Evolutionary conservation across 306 rosid genomes (phyloP).

Genomic region (Argentina anserina): DNA sequence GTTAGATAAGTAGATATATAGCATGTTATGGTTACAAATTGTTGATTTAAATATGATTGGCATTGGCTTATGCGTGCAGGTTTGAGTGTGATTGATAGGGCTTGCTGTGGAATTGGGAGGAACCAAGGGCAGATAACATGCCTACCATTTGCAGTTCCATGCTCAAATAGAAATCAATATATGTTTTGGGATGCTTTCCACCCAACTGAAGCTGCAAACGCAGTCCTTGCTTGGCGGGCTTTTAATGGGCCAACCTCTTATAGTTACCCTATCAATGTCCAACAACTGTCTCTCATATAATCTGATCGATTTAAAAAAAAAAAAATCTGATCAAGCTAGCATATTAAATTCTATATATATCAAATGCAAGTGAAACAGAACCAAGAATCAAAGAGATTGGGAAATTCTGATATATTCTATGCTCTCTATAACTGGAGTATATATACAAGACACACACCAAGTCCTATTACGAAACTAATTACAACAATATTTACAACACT

Average conservation of each 20-base stretch:
- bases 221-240: constrained; percentile 59
- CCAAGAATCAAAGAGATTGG: no score
- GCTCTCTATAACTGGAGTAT: no score
- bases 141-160: constrained; percentile 51
- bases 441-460: no score
- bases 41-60: no score
- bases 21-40: neutral
- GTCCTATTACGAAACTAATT: no score
- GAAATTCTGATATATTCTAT: no score
- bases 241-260: constrained; percentile 52
- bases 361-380: no score
- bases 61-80: constrained; percentile 32
- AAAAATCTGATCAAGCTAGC: no score
- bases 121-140: constrained; percentile 60
- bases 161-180: constrained; percentile 38
- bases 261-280: constrained; percentile 61
- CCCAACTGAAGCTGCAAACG: constrained; percentile 60
- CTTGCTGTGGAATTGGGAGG: constrained; percentile 71
- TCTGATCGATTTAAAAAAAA: no score
- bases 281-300: constrained; percentile 55
- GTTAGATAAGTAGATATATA: no score
- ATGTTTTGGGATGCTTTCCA: constrained; percentile 90
- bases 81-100: constrained; percentile 57
- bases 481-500: no score
- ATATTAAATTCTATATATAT: no score